Percentiles rank a stretch among this genome's conserved stretches.
Conservation (phyloP, 2,329 filamentous ascomycete species). For the Fusarium begoniae region DNA sequence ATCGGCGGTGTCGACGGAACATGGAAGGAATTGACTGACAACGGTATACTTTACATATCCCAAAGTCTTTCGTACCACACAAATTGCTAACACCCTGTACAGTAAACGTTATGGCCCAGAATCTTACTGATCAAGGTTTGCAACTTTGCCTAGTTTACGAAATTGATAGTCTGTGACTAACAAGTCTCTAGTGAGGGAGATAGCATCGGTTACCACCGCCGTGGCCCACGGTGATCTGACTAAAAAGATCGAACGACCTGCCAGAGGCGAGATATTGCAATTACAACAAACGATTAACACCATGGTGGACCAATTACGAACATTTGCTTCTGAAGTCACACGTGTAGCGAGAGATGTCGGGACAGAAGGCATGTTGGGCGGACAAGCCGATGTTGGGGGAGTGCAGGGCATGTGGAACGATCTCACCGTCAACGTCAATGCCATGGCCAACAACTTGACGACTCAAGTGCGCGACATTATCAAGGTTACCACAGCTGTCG, state of each 20-base stretch:
- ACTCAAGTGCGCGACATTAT: slow-evolving; percentile 96
- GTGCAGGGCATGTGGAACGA: slow-evolving; percentile 92
- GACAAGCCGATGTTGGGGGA: slow-evolving; percentile 83
- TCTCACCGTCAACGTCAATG: slow-evolving; percentile 85
- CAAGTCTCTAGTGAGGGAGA: slow-evolving; percentile 72
- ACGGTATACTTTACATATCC: slow-evolving; percentile 60
- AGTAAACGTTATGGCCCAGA: slow-evolving; percentile 87
- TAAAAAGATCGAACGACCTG: slow-evolving; percentile 84
- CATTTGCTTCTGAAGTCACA: slow-evolving; percentile 85
- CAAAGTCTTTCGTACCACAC: background rate
- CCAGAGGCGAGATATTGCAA: slow-evolving; percentile 83
- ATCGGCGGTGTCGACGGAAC: slow-evolving; percentile 95
- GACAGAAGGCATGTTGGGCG: slow-evolving; percentile 83
- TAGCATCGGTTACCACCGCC: slow-evolving; percentile 84
- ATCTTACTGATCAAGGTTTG: slow-evolving; percentile 77
- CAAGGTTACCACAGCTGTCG: slow-evolving; percentile 76
- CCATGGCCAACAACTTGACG: slow-evolving; percentile 87
- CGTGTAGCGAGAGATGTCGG: slow-evolving; percentile 85
- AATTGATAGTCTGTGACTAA: slow-evolving; percentile 17
- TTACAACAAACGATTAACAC: slow-evolving; percentile 89
- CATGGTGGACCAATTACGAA: slow-evolving; percentile 87
- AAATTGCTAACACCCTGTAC: slow-evolving; percentile 18
- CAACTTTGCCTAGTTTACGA: background rate
- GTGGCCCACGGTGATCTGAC: slow-evolving; percentile 85
- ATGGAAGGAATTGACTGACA: slow-evolving; percentile 96